phyloP scores from a whole-genome alignment of 352 stramenopile genomes.

The Phytophthora aleatoria region DNA sequence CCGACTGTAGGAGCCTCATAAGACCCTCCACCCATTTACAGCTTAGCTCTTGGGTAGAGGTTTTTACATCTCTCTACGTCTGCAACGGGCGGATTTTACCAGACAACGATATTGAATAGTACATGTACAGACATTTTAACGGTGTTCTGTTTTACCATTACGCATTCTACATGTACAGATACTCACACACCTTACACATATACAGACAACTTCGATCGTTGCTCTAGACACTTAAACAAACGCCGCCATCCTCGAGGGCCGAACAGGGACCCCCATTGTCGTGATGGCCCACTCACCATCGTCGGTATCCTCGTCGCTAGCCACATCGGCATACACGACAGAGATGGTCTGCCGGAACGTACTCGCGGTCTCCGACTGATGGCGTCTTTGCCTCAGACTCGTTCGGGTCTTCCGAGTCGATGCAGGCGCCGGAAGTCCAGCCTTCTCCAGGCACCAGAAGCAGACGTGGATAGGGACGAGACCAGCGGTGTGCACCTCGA shows the following conservation, averaged over 20 bases:
- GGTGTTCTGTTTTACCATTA: background rate
- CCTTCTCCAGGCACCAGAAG: constrained; percentile 33
- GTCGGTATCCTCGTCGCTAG: constrained; percentile 22
- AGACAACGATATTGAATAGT: too few species aligned
- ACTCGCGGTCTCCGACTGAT: constrained; percentile 25
- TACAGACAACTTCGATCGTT: constrained; percentile 23
- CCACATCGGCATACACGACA: constrained; percentile 23
- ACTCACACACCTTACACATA: constrained; percentile 6
- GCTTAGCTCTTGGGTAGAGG: background rate
- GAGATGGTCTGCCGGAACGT: constrained; percentile 23
- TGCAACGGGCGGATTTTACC: too few species aligned
- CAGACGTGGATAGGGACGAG: constrained; percentile 38
- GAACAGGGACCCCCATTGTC: constrained; percentile 28
- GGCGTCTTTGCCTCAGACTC: constrained; percentile 16
- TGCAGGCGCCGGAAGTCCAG: constrained; percentile 24
- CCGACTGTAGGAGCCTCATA: too few species aligned
- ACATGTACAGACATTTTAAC: background rate
- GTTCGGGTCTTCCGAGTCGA: constrained; percentile 12
- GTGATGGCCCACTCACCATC: constrained; percentile 39
- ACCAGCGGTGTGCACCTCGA: constrained; percentile 37
- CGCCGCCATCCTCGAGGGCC: constrained; percentile 11
- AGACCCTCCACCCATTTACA: background rate
- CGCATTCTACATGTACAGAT: constrained; percentile 6
- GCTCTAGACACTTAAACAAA: constrained; percentile 12
- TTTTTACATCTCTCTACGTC: too few species aligned